Percentiles rank a stretch among this genome's conserved stretches.
Evolutionary conservation across 1,284 basidiomycete genomes (phyloP).

Genomic region (Leccinum subatratum): DNA sequence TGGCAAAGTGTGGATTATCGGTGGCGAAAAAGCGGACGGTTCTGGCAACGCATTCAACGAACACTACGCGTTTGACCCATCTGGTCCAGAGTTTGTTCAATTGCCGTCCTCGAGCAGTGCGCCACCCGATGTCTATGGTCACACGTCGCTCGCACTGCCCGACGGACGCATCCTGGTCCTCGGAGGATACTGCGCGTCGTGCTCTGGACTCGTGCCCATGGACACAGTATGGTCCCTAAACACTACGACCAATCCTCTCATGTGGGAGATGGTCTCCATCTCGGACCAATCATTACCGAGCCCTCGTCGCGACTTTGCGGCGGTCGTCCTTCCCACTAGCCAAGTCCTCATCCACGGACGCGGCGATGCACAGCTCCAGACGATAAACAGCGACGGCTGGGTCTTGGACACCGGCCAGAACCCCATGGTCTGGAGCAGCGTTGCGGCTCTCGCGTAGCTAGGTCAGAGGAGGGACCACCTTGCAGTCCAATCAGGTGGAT

Average conservation of each 20-base stretch:
- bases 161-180: constrained; percentile 71
- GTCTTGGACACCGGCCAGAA: constrained; percentile 57
- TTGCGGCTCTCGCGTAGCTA: constrained; percentile 49
- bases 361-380: constrained; percentile 53
- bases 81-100: constrained; percentile 46
- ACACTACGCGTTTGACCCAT: constrained; percentile 60
- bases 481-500: constrained; percentile 54
- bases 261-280: constrained; percentile 51
- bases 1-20: constrained; percentile 54
- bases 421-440: constrained; percentile 54
- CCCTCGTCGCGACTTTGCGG: constrained; percentile 67
- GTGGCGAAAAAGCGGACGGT: constrained; percentile 75
- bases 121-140: constrained; percentile 68
- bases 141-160: constrained; percentile 59
- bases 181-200: constrained; percentile 62
- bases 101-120: constrained; percentile 50
- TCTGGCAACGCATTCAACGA: constrained; percentile 60
- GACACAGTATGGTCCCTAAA: constrained; percentile 62
- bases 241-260: constrained; percentile 42
- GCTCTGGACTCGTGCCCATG: constrained; percentile 48
- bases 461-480: constrained; percentile 69
- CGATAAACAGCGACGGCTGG: constrained; percentile 68
- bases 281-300: constrained; percentile 44
- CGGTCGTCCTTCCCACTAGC: constrained; percentile 48
- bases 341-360: constrained; percentile 76